These are phyloP conservation scores for Jamesozyma lodderae DNA, from an alignment of 805 yeast species.

Conservation along the genomic window DNA sequence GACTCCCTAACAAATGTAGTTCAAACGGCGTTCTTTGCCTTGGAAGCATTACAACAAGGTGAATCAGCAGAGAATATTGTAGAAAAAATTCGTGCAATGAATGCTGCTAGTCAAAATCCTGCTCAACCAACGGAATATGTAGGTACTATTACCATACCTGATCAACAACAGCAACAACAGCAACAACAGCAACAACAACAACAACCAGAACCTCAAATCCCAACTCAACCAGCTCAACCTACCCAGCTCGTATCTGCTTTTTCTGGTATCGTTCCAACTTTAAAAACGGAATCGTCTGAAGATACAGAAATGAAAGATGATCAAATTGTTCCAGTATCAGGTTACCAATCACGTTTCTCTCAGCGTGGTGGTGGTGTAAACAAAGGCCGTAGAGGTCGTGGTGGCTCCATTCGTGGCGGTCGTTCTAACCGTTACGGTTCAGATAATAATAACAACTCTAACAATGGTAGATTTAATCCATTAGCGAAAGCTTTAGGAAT, in stretches of 20 bases:
- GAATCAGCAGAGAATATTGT: constrained; percentile 27
- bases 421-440: constrained; percentile 16
- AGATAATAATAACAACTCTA: constrained; percentile 19
- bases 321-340: constrained; percentile 8
- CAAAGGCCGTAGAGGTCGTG: constrained; percentile 12
- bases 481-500: constrained; percentile 33
- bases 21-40: constrained; percentile 47
- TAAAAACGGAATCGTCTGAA: constrained; percentile 7
- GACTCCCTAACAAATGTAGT: constrained; percentile 52
- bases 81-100: constrained; percentile 21
- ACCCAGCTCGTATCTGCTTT: constrained; percentile 24
- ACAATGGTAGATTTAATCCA: constrained; percentile 30
- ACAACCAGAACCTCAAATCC: constrained; percentile 13
- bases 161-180: constrained; percentile 8
- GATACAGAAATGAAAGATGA: constrained; percentile 9
- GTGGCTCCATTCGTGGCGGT: constrained; percentile 16
- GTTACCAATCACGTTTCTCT: constrained; percentile 16
- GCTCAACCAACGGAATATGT: no score
- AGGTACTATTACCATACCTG: constrained; percentile 6
- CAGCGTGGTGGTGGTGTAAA: constrained; percentile 16
- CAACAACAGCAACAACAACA: constrained; percentile 11
- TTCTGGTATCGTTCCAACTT: constrained; percentile 19
- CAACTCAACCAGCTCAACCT: constrained; percentile 12
- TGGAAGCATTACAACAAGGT: constrained; percentile 36
- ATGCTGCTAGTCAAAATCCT: constrained; percentile 6